Percentiles rank a stretch among this genome's conserved stretches.
Evolutionary conservation across 75 land plant genomes (phyloP).

Genomic region (Sequoiadendron giganteum): DNA sequence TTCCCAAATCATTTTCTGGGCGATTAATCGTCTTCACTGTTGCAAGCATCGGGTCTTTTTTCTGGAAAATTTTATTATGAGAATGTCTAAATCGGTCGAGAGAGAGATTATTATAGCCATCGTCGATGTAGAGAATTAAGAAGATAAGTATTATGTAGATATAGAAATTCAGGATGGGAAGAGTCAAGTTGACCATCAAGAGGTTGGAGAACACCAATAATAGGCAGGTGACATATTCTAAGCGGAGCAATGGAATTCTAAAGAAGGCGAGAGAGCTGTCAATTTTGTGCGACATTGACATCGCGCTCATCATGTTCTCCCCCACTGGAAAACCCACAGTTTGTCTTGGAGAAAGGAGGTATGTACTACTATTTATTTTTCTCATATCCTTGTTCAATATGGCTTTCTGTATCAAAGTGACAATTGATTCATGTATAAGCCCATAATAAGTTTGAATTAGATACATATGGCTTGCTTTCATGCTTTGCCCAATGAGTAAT

Average conservation of each 20-base stretch:
- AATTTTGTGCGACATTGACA: constrained; percentile 62
- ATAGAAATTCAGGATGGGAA: constrained; percentile 31
- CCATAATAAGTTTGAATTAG: not conserved
- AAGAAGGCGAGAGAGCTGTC: constrained; percentile 77
- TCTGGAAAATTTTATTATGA: no score
- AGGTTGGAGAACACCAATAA: constrained; percentile 48
- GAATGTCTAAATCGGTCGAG: no score
- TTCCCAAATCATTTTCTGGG: no score
- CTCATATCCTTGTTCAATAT: no score
- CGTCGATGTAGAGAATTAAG: no score
- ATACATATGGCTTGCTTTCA: not conserved
- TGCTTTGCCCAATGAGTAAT: no score
- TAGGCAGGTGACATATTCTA: constrained; percentile 58
- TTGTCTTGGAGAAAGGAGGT: constrained; percentile 45
- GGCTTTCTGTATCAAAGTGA: no score
- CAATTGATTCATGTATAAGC: not conserved
- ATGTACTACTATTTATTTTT: not conserved
- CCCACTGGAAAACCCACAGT: constrained; percentile 53
- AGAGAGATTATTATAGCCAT: no score
- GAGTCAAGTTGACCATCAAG: constrained; percentile 67
- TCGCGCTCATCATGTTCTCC: constrained; percentile 65
- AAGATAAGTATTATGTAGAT: no score
- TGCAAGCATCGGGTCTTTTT: no score
- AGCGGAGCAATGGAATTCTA: constrained; percentile 56
- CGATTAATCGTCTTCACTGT: no score